Percentiles rank a stretch among this genome's conserved stretches.
Conservation (phyloP, 208 protist genomes). For the Naegleria lovaniensis region DNA sequence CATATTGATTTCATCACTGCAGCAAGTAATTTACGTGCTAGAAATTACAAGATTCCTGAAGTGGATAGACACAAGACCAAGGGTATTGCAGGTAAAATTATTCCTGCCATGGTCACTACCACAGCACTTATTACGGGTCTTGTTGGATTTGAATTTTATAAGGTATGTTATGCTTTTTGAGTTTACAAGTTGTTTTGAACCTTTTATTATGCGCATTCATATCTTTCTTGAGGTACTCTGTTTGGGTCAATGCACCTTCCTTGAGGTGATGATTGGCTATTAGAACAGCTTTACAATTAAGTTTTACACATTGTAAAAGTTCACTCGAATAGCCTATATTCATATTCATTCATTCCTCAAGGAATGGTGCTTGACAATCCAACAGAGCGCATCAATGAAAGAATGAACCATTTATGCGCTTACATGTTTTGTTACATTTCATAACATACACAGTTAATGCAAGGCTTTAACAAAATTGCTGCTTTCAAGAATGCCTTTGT, state of each 20-base stretch:
- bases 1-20: constrained; percentile 86
- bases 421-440: background rate
- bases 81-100: constrained; percentile 90
- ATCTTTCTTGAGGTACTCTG: background rate
- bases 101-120: constrained; percentile 99
- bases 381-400: background rate
- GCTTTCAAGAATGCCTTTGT: constrained; percentile 89
- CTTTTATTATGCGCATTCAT: background rate
- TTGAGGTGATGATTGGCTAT: background rate
- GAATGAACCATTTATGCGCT: background rate
- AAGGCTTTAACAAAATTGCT: constrained; percentile 47
- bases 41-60: constrained; percentile 77
- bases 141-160: constrained; percentile 92
- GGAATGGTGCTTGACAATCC: background rate
- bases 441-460: background rate
- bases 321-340: background rate
- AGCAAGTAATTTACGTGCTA: constrained; percentile 80
- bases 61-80: constrained; percentile 68
- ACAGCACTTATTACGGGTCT: constrained; percentile 97
- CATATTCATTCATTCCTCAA: background rate
- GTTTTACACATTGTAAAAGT: background rate
- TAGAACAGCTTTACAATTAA: background rate
- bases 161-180: constrained; percentile 57
- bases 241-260: background rate
- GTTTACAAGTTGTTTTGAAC: background rate